Conservation (phyloP, 768 basidiomycete genomes). For the Boletus rufocinnamomeus region DNA sequence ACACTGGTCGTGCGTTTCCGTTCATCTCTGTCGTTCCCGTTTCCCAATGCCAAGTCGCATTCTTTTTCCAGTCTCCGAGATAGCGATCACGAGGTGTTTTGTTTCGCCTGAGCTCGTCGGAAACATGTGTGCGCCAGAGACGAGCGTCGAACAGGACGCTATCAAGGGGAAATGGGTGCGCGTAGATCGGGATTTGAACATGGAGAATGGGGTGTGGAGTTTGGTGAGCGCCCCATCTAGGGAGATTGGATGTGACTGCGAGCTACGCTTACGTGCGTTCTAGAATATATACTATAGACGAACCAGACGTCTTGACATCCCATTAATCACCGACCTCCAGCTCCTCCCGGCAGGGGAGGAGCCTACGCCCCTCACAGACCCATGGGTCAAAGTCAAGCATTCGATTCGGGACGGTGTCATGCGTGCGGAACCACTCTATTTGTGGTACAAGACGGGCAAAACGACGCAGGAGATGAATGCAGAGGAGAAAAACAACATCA, state of each 20-base stretch:
- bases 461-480: slow-evolving; percentile 60
- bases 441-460: slow-evolving; percentile 82
- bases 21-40: neutral
- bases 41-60: neutral
- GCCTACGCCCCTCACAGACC: slow-evolving; percentile 45
- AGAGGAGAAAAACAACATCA: slow-evolving; percentile 58
- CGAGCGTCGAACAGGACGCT: slow-evolving; percentile 72
- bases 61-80: slow-evolving; percentile 67
- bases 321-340: slow-evolving; percentile 72
- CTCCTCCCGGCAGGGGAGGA: slow-evolving; percentile 59
- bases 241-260: neutral
- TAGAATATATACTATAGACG: slow-evolving; percentile 82
- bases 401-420: slow-evolving; percentile 68
- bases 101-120: slow-evolving; percentile 57
- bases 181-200: slow-evolving; percentile 80
- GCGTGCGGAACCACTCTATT: slow-evolving; percentile 54
- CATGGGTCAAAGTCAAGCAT: slow-evolving; percentile 65
- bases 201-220: slow-evolving; percentile 57
- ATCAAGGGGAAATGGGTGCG: slow-evolving; percentile 88
- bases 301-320: slow-evolving; percentile 78
- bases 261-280: slow-evolving; percentile 1
- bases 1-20: slow-evolving; percentile 30
- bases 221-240: slow-evolving; percentile 46
- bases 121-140: slow-evolving; percentile 66
- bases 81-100: slow-evolving; percentile 67